Evolutionary conservation across 495 filamentous ascomycete genomes (phyloP), one percentile per base, ranked within the genome.

Genomic region (Lepraria neglecta): DNA sequence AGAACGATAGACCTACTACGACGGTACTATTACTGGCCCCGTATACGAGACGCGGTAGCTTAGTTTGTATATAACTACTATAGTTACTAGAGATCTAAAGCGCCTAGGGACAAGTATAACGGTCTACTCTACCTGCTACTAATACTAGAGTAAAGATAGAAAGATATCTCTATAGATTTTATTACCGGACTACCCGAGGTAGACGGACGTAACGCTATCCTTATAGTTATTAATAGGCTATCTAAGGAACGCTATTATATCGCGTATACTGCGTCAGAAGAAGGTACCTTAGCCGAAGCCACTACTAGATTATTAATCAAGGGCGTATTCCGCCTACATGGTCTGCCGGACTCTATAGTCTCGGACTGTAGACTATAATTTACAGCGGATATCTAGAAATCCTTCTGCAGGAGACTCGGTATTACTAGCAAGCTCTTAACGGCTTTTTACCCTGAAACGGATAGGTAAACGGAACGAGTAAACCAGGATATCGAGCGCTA

Each of bases 391-490:
- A 11, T 52, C 44, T 46, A 12, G 44, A n/a, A 21, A 6, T 46
- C 17, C 15, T 21, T 46, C 44, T 46, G 0, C 4, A 30, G 4
- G 17, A 11, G 21, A 6, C 14, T 52, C 2, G 21, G 48, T 1
- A 52, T 24, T 7, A 11, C 5, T 5, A 6, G 14, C 4, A 52
- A 30, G 9, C 48, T 52, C 7, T 30, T 19, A 21, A 52, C 48
- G 14, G 30, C 48, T 9, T 52, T 21, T 3, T 12, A 30, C 14
- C 21, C 19, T 17, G 17, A 52, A 48, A 73, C 69, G 0, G 63
- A 74, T 65, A 64, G 68, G 0, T 65, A 73, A 33, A 73, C 69
- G 0, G 69, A 76, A 44, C 38, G n/a, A 6, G 21, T 47, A 5
- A 73, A 70, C 54, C 35, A 65, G 6, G 28, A 40, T 12, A 2